phyloP scores from a whole-genome alignment of 208 protist species.

The Leishmania martiniquensis region DNA sequence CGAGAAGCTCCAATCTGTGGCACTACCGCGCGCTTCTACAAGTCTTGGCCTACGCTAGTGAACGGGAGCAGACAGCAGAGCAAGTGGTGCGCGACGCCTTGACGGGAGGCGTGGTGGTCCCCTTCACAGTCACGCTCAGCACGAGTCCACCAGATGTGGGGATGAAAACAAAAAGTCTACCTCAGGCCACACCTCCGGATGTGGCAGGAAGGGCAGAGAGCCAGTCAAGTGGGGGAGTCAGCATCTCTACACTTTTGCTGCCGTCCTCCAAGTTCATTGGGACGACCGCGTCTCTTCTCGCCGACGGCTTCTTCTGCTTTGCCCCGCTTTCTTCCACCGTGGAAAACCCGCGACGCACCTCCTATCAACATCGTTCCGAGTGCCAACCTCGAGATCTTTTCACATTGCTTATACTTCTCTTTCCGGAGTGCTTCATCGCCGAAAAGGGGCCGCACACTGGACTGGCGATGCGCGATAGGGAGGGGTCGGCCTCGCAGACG shows the following conservation, averaged over 20 bases:
- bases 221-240: background rate
- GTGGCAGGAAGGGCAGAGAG: background rate
- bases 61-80: slow-evolving; percentile 37
- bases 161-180: background rate
- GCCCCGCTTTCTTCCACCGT: slow-evolving; percentile 48
- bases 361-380: slow-evolving; percentile 35
- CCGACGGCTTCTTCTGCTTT: slow-evolving; percentile 62
- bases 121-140: slow-evolving; percentile 29
- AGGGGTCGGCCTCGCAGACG: slow-evolving; percentile 1
- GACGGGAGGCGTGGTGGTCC: slow-evolving; percentile 60
- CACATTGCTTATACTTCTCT: slow-evolving; percentile 60
- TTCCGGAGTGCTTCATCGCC: slow-evolving; percentile 72
- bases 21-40: slow-evolving; percentile 73
- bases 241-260: slow-evolving; percentile 35
- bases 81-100: slow-evolving; percentile 62
- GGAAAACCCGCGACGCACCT: slow-evolving; percentile 25
- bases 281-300: slow-evolving; percentile 42
- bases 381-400: slow-evolving; percentile 58
- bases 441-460: slow-evolving; percentile 5
- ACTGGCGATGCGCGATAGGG: slow-evolving; percentile 11
- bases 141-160: background rate
- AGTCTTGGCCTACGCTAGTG: slow-evolving; percentile 56
- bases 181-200: background rate
- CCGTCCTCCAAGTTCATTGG: slow-evolving; percentile 65
- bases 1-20: slow-evolving; percentile 34